Evolutionary conservation across 1,284 basidiomycete genomes (phyloP).

Genomic region (Leccinum subfulvum): DNA sequence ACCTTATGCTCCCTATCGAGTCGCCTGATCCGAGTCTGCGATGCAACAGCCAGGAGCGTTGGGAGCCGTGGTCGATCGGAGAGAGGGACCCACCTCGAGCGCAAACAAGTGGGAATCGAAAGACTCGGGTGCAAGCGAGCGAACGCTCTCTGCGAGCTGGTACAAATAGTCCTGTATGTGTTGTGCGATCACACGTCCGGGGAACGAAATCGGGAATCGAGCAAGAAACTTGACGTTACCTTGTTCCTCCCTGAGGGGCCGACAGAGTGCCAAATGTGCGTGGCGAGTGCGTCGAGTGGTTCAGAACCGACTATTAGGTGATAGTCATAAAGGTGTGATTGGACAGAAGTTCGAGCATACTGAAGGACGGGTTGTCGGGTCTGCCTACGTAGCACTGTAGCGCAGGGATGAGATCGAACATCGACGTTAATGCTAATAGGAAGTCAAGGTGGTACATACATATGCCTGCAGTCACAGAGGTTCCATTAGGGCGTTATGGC

Average conservation of each 20-base stretch:
- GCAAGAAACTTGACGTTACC: constrained; percentile 35
- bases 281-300: constrained; percentile 64
- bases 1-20: constrained; percentile 13
- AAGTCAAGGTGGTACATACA: constrained; percentile 12
- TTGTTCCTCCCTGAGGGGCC: constrained; percentile 87
- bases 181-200: not conserved
- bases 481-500: not conserved
- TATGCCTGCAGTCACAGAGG: constrained; percentile 15
- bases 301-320: constrained; percentile 67
- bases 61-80: not conserved
- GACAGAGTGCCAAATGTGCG: constrained; percentile 67
- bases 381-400: constrained; percentile 60
- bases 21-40: constrained; percentile 16
- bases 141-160: constrained; percentile 65
- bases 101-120: constrained; percentile 76
- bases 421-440: too few relatives aligned
- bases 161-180: constrained; percentile 72
- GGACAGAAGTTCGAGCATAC: constrained; percentile 31
- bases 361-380: constrained; percentile 63
- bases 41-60: not conserved
- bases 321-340: not conserved
- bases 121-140: constrained; percentile 69
- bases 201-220: not conserved
- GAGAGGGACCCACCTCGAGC: constrained; percentile 54
- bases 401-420: not conserved